Evolutionary conservation across 768 basidiomycete species (phyloP).

Genomic region (Ramaria sp.): DNA sequence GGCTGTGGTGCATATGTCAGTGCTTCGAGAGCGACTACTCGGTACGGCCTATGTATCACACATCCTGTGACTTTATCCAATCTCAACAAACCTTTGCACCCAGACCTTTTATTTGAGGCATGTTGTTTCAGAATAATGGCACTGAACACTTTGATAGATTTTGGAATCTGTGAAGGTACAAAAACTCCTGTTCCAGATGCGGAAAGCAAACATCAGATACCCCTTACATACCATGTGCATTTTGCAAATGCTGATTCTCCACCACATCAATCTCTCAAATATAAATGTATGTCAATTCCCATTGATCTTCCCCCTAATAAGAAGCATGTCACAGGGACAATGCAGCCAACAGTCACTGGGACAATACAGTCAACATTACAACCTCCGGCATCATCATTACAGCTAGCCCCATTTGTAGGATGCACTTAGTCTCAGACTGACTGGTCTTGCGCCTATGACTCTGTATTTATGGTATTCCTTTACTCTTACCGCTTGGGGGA

Average conservation of each 20-base stretch:
- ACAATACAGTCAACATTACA: neutral
- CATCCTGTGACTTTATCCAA: neutral
- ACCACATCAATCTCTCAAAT: too few relatives aligned
- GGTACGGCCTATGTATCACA: neutral
- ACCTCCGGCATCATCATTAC: neutral
- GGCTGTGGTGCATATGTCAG: neutral
- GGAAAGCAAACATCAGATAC: too few relatives aligned
- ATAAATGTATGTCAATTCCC: neutral
- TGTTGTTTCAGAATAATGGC: neutral
- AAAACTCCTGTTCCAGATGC: neutral
- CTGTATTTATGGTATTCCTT: neutral
- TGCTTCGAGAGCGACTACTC: neutral
- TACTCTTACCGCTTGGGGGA: neutral
- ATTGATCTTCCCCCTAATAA: neutral
- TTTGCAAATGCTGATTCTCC: too few relatives aligned
- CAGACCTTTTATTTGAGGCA: neutral
- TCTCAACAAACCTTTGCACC: neutral
- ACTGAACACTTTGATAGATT: neutral
- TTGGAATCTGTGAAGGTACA: too few relatives aligned
- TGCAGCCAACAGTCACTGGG: neutral
- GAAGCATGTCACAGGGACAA: neutral
- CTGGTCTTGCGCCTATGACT: neutral
- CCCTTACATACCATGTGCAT: too few relatives aligned
- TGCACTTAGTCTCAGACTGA: neutral
- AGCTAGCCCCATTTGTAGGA: neutral